Evolutionary conservation across 805 yeast genomes (phyloP).

Genomic region (Zygosaccharomyces bailii): DNA sequence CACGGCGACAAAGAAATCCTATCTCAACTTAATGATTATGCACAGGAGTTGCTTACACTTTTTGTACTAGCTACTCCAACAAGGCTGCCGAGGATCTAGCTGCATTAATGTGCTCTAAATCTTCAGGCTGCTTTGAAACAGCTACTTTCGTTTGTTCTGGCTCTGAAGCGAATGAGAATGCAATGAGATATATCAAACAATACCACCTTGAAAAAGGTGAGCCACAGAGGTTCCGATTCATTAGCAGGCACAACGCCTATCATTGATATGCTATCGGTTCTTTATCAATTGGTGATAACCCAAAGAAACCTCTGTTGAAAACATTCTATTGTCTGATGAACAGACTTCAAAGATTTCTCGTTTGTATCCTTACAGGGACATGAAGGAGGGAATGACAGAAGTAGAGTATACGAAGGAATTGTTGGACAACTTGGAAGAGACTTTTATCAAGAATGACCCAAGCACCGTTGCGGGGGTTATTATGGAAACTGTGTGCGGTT

Average conservation of each 20-base stretch:
- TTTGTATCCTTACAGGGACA: constrained; percentile 36
- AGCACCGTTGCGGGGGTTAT: constrained; percentile 43
- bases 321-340: constrained; percentile 27
- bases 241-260: constrained; percentile 44
- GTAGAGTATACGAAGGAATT: constrained; percentile 40
- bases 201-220: constrained; percentile 44
- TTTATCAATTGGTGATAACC: constrained; percentile 36
- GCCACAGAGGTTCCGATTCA: constrained; percentile 40
- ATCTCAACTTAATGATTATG: constrained; percentile 40
- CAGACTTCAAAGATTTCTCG: constrained; percentile 30
- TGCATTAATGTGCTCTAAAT: constrained; percentile 41
- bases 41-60: constrained; percentile 39
- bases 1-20: constrained; percentile 38
- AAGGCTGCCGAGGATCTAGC: constrained; percentile 43
- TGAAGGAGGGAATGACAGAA: constrained; percentile 36
- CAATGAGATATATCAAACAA: constrained; percentile 54
- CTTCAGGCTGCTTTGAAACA: constrained; percentile 36
- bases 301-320: constrained; percentile 37
- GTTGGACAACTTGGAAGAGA: constrained; percentile 41
- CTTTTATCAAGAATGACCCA: constrained; percentile 42
- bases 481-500: constrained; percentile 47
- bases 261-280: constrained; percentile 52
- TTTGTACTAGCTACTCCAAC: constrained; percentile 35
- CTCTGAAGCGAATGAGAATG: constrained; percentile 67
- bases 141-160: constrained; percentile 57